phyloP scores from a whole-genome alignment of 768 basidiomycete species.

The Cystofilobasidium ferigula region DNA sequence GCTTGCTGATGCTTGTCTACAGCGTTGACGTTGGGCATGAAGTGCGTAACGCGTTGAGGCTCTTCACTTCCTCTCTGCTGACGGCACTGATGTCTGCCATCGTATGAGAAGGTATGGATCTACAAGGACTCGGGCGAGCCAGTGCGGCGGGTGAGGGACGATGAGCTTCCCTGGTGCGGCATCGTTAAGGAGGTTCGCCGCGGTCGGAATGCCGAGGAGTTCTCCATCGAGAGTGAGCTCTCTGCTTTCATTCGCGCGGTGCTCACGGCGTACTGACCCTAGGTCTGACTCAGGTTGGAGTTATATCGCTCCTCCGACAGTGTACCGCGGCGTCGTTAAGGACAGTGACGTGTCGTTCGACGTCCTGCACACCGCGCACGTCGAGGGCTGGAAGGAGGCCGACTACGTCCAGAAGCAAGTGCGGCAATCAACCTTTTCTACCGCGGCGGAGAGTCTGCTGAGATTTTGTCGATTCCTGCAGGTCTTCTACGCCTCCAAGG shows the following conservation, averaged over 20 bases:
- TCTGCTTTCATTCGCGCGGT: neutral
- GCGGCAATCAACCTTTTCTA: neutral
- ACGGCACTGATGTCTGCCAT: neutral
- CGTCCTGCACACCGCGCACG: conserved; percentile 9
- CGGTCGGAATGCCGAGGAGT: conserved; percentile 6
- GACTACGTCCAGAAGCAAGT: conserved; percentile 23
- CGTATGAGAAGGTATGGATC: conserved; percentile 12
- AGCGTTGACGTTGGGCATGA: conserved; percentile 16
- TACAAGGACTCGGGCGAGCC: conserved; percentile 13
- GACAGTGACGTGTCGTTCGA: conserved; percentile 14
- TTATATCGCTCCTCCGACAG: conserved; percentile 18
- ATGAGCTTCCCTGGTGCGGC: conserved; percentile 10
- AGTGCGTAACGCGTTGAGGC: neutral
- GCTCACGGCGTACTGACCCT: too few relatives aligned
- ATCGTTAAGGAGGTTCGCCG: conserved; percentile 7
- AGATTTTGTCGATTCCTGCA: neutral
- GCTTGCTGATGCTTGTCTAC: conserved; percentile 17
- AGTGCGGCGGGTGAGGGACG: conserved; percentile 13
- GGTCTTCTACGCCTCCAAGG: conserved; percentile 7
- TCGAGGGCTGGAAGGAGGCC: conserved; percentile 1
- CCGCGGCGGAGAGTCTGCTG: neutral
- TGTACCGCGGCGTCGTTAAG: conserved; percentile 21
- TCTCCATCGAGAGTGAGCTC: conserved; percentile 17
- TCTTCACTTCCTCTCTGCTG: neutral
- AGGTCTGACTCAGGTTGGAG: conserved; percentile 10